Conservation (phyloP, 1,284 basidiomycete species). For the Sanghuangporus weigelae region DNA sequence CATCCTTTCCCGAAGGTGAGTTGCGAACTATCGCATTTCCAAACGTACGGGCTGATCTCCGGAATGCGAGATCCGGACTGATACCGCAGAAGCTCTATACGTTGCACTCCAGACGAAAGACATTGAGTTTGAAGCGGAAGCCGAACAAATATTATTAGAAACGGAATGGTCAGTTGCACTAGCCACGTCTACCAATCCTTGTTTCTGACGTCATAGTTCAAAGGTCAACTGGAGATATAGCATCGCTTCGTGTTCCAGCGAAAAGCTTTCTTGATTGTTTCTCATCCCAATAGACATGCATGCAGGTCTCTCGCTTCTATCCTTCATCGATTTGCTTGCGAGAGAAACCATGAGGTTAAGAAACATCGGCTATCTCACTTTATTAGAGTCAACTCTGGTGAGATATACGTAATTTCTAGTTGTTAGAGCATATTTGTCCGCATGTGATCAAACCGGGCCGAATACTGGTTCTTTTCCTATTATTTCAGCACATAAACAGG, state of each 20-base stretch:
- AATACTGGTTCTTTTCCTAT: neutral
- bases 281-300: neutral
- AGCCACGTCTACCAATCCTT: neutral
- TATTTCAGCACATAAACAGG: neutral
- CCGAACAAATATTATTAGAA: constrained; percentile 75
- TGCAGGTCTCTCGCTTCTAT: neutral
- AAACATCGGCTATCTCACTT: neutral
- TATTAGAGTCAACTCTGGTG: neutral
- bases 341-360: neutral
- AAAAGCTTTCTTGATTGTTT: neutral
- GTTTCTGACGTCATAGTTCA: neutral
- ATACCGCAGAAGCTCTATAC: constrained; percentile 80
- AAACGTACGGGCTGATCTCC: constrained; percentile 3
- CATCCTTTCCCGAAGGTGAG: constrained; percentile 78
- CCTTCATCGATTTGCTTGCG: neutral
- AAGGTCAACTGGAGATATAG: constrained; percentile 3
- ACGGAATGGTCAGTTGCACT: constrained; percentile 66
- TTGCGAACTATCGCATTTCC: constrained; percentile 6
- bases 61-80: constrained; percentile 58
- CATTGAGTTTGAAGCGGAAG: constrained; percentile 57
- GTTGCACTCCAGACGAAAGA: constrained; percentile 66
- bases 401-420: neutral
- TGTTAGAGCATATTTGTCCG: neutral
- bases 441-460: neutral
- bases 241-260: neutral